Percentiles rank a stretch among this genome's conserved stretches.
These are phyloP conservation scores for Panus rudis DNA, from an alignment of 768 basidiomycete genomes.

Conservation along the genomic window DNA sequence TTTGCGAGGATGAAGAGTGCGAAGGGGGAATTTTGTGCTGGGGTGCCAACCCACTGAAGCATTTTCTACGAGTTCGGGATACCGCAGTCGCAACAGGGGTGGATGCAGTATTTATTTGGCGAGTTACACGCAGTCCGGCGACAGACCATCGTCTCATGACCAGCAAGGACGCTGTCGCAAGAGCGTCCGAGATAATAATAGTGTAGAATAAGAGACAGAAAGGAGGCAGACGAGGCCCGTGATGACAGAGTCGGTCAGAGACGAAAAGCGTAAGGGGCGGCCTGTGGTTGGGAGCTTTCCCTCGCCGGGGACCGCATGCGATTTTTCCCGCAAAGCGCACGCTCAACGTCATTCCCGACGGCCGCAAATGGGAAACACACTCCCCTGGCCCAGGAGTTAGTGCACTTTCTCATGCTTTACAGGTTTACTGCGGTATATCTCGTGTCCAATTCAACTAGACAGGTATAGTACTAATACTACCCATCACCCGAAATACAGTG, in stretches of 20 bases:
- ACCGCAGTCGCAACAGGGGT: constrained; percentile 13
- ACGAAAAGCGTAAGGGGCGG: constrained; percentile 5
- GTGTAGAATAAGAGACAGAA: constrained; percentile 2
- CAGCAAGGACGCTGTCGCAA: constrained; percentile 21
- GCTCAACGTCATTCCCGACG: not conserved
- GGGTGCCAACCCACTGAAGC: constrained; percentile 16
- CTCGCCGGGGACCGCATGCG: too few species aligned
- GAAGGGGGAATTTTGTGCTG: constrained; percentile 1
- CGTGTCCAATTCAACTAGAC: too few species aligned
- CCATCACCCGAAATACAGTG: too few species aligned
- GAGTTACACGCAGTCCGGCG: constrained; percentile 17
- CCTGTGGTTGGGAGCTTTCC: constrained; percentile 1
- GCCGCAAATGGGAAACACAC: not conserved
- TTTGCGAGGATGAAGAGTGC: too few species aligned
- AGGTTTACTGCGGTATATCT: too few species aligned
- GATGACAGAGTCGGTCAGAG: constrained; percentile 5
- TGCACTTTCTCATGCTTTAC: too few species aligned
- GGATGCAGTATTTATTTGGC: not conserved
- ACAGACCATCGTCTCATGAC: constrained; percentile 26
- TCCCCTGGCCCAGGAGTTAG: not conserved
- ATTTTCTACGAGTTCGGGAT: constrained; percentile 16
- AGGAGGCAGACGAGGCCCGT: not conserved
- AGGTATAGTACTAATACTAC: too few species aligned
- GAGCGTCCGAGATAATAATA: too few species aligned
- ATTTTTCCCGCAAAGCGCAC: not conserved